Conservation (phyloP, 352 stramenopile species). For the Detonula confervacea region DNA sequence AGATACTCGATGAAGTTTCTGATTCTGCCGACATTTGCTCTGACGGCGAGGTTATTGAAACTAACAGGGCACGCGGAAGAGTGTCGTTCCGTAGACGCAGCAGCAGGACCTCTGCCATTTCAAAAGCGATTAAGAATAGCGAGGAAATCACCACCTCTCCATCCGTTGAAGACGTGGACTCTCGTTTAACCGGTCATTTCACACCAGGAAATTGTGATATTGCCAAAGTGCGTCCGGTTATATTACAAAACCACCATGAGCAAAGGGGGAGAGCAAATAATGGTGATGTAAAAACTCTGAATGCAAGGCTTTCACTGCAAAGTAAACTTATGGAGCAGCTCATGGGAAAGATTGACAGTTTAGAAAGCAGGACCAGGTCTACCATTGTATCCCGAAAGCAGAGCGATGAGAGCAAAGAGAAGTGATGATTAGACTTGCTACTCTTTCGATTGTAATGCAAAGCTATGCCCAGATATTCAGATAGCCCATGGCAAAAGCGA, state of each 20-base stretch:
- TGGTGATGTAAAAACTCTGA: conserved; percentile 10
- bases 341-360: conserved; percentile 16
- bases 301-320: conserved; percentile 28
- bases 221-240: conserved; percentile 25
- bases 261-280: conserved; percentile 7
- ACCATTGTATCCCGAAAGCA: conserved; percentile 7
- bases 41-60: conserved; percentile 23
- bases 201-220: conserved; percentile 18
- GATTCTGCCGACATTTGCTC: conserved; percentile 25
- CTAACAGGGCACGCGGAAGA: conserved; percentile 4
- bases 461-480: neutral
- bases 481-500: neutral
- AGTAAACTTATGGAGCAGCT: conserved; percentile 21
- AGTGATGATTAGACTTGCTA: conserved; percentile 6
- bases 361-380: conserved; percentile 11
- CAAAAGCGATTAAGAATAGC: conserved; percentile 8
- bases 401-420: conserved; percentile 2
- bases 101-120: neutral
- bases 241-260: conserved; percentile 21
- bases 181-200: conserved; percentile 20
- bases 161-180: neutral
- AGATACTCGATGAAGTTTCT: conserved; percentile 9
- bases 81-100: neutral
- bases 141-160: neutral
- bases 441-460: neutral